Percentiles rank a stretch among this genome's conserved stretches.
phyloP scores from a whole-genome alignment of 208 protist species.

The Trypanosoma melophagium region DNA sequence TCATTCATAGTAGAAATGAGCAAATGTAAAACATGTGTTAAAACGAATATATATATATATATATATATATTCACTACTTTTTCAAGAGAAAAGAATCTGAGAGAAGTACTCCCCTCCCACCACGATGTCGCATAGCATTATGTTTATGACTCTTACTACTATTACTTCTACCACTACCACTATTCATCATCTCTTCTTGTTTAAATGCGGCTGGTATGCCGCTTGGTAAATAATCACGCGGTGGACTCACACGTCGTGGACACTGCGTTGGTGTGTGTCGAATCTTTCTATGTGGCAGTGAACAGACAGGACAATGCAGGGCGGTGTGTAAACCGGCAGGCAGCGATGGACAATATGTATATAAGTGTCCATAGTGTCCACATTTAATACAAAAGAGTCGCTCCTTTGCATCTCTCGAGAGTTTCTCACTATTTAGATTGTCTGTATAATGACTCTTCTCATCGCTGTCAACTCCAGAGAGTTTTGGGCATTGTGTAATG shows the following conservation, averaged over 20 bases:
- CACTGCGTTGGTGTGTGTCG: conserved; percentile 50
- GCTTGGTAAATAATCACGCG: conserved; percentile 32
- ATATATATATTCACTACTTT: neutral
- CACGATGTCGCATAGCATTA: neutral
- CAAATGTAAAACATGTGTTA: no score
- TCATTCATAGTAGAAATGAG: no score
- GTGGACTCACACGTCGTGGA: conserved; percentile 47
- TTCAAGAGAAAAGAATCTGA: conserved; percentile 29
- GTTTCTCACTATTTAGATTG: conserved; percentile 17
- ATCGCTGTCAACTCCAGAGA: conserved; percentile 14
- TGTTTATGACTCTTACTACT: neutral
- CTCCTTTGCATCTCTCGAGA: conserved; percentile 10
- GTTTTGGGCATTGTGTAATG: conserved; percentile 65
- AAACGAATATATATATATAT: conserved; percentile 28
- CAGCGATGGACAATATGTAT: conserved; percentile 35
- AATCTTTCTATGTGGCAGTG: conserved; percentile 19
- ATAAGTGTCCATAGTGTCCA: conserved; percentile 55
- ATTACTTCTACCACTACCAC: neutral
- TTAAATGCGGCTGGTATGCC: conserved; percentile 32
- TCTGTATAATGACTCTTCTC: no score
- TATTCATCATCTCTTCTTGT: neutral
- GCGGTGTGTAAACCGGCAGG: conserved; percentile 41
- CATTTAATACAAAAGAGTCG: conserved; percentile 74
- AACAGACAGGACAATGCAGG: conserved; percentile 65
- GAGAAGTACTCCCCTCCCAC: conserved; percentile 17